Base-by-base conservation (phyloP, 2,329 filamentous ascomycete genomes). In the Aspergillus japonicus region DNA sequence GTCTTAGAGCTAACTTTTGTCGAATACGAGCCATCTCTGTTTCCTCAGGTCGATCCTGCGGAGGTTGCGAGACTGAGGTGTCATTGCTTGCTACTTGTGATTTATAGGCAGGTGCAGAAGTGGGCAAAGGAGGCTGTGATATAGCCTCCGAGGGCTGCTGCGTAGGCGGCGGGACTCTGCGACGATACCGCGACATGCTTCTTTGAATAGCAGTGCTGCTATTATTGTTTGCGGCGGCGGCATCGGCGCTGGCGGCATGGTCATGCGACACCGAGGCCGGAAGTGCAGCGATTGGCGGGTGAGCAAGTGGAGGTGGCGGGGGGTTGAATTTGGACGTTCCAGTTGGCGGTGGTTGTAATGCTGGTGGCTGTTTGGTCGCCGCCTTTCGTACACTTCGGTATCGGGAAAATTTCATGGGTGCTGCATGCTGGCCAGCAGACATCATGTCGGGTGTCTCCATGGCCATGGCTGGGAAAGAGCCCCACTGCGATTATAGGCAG, bases 331-430 rank as follows among this genome's bases (percentile, higher is more conserved):
- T 35, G 33, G 33, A 35, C 33, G 33, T 16, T 35, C 11, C 33
- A 12, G 33, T 16, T 16, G 33, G 14, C 33, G 33, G 33, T 35
- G 26, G 26, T 29, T 7, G 26, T 29, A 29, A 29, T 29, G 64
- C 68, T 59, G 77, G 61, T 52, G 68, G 70, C 56, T 77, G 73
- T 23, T 75, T 66, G 19, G 71, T 67, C 23, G 72, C 70, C 11
- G 75, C 76, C 62, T 79, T 78, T 60, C 85, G 76, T 57, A 86
- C 83, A 31, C 83, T 85, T 64, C 84, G 79, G 72, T 87, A 87
- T 47, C 85, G 80, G 57, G 83, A 83, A 69, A 84, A 81, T 68
- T 83, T 85, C 55, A 73, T 69, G 31, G 70, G 70, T 23, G 56
- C 52, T 29, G 50, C 61, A 23, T 42, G 60, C 51, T 53, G 64